These are phyloP conservation scores for Annona cherimola DNA, from an alignment of 164 flowering plant genomes.

Conservation along the genomic window DNA sequence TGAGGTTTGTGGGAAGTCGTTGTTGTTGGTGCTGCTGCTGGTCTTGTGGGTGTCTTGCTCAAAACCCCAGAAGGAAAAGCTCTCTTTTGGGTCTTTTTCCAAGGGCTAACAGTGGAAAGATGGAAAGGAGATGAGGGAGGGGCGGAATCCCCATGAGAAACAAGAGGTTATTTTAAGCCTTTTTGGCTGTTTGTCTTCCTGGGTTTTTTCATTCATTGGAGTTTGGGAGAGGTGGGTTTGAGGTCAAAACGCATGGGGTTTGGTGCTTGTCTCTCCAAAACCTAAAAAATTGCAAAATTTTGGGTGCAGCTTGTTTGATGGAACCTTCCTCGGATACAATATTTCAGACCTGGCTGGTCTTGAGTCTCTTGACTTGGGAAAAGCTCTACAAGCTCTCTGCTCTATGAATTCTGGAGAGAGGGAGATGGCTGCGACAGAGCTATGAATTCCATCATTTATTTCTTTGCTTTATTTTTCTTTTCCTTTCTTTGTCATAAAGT, in stretches of 20 bases:
- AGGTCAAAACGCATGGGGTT: conserved; percentile 5
- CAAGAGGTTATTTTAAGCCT: not conserved
- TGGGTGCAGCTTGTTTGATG: not conserved
- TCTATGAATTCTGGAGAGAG: not conserved
- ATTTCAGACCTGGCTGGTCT: conserved; percentile 1
- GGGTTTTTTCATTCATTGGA: conserved; percentile 1
- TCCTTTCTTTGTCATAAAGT: not conserved
- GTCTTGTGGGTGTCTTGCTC: not conserved
- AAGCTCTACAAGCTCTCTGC: not conserved
- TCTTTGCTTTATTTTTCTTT: not conserved
- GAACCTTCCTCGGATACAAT: conserved; percentile 1
- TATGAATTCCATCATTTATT: not conserved
- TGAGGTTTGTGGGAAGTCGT: not conserved
- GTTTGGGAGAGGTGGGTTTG: not conserved
- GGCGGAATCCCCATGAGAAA: not conserved
- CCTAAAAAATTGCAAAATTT: not conserved
- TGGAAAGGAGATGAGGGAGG: not conserved
- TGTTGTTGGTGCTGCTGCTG: not conserved
- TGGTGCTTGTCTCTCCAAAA: conserved; percentile 1
- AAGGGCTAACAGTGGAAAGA: not conserved
- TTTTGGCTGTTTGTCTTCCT: not conserved
- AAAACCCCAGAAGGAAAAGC: conserved; percentile 2
- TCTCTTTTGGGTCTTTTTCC: not conserved
- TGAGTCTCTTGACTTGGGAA: not conserved
- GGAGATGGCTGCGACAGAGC: not conserved